A percentile compares a stretch with the other conserved stretches of the same genome.
These are phyloP conservation scores for Globisporangium paroecandrum DNA, from an alignment of 352 stramenopile genomes.

Conservation along the genomic window DNA sequence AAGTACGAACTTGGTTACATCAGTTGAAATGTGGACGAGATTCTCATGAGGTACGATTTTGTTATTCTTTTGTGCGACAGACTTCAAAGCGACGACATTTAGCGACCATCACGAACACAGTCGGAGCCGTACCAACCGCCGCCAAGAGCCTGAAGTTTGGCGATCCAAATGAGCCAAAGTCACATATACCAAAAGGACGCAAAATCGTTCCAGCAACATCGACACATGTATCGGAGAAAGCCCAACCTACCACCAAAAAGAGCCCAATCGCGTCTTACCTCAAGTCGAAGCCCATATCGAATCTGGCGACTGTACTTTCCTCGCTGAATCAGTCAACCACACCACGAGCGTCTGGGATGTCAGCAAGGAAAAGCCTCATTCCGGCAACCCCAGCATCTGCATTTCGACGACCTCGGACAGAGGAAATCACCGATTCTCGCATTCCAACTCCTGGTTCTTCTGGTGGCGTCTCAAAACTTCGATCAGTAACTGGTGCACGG, in stretches of 20 bases:
- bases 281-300: slow-evolving; percentile 8
- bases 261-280: slow-evolving; percentile 6
- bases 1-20: slow-evolving; percentile 26
- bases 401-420: not conserved
- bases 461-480: not conserved
- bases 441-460: slow-evolving; percentile 12
- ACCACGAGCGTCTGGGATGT: not conserved
- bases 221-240: not conserved
- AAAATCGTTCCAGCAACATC: not conserved
- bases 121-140: slow-evolving; percentile 15
- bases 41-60: not conserved
- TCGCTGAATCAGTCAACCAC: not conserved
- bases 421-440: not conserved
- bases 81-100: slow-evolving; percentile 45
- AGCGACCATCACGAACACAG: slow-evolving; percentile 61
- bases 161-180: slow-evolving; percentile 15
- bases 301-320: slow-evolving; percentile 13
- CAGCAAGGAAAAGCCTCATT: not conserved
- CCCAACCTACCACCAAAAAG: slow-evolving; percentile 3
- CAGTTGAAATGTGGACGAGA: not conserved
- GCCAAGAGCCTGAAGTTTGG: slow-evolving; percentile 30
- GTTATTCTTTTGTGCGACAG: slow-evolving; percentile 12
- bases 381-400: slow-evolving; percentile 4
- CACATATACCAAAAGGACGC: slow-evolving; percentile 1
- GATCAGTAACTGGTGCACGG: not conserved